phyloP scores from a whole-genome alignment of 768 basidiomycete genomes.

The Trametes cingulata region DNA sequence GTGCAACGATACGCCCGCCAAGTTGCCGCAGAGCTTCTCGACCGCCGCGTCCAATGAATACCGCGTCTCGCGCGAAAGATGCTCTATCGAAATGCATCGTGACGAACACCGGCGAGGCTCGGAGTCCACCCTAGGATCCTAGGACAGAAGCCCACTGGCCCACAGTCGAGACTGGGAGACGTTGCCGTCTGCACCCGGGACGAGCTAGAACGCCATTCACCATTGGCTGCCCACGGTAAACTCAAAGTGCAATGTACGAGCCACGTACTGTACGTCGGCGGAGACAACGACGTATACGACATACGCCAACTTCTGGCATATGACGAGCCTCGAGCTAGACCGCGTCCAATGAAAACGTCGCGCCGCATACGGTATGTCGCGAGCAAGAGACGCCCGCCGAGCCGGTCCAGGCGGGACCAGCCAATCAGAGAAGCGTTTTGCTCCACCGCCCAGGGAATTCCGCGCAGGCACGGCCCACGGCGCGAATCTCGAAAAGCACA shows the following conservation, averaged over 20 bases:
- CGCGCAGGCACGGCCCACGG: background rate
- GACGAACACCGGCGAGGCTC: no score
- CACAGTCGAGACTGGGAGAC: background rate
- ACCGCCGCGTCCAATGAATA: background rate
- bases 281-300: background rate
- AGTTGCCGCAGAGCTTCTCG: background rate
- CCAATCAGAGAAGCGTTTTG: conserved; percentile 6
- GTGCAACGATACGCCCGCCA: background rate
- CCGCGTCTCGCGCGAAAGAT: no score
- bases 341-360: no score
- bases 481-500: background rate
- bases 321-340: no score
- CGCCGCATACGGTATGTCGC: no score
- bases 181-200: background rate
- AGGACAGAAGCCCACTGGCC: background rate
- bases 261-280: no score
- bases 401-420: conserved; percentile 1
- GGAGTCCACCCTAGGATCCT: no score
- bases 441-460: background rate
- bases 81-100: no score
- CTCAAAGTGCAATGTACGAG: background rate
- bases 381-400: no score
- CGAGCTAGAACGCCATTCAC: background rate
- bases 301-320: no score
- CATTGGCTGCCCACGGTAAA: background rate